phyloP scores from a whole-genome alignment of 2,329 filamentous ascomycete genomes.

The Diaporthe humulicola region DNA sequence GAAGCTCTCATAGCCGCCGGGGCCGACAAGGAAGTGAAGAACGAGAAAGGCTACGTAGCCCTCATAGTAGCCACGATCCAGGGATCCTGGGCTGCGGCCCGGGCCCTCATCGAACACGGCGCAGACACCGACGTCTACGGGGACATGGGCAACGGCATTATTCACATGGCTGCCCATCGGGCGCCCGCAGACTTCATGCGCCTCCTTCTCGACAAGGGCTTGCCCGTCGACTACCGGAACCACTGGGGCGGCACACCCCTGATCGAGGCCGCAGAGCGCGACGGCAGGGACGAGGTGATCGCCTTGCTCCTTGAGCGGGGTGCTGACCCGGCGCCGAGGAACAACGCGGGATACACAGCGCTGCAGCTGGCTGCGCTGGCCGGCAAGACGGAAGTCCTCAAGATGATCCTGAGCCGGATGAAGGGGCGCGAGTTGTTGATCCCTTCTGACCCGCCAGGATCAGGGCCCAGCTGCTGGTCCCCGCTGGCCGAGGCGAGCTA shows the following conservation, averaged over 20 bases:
- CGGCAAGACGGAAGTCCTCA: neutral
- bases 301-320: neutral
- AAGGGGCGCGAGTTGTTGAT: neutral
- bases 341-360: conserved; percentile 1
- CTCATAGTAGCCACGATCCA: neutral
- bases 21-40: neutral
- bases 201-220: neutral
- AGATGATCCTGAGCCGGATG: conserved; percentile 1
- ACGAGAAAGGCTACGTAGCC: neutral
- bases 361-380: neutral
- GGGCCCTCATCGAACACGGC: neutral
- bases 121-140: conserved; percentile 9
- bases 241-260: conserved; percentile 2
- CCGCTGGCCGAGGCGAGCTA: conserved; percentile 13
- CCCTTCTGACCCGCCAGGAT: neutral
- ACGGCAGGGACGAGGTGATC: neutral
- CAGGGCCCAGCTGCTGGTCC: neutral
- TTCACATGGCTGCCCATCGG: conserved; percentile 14
- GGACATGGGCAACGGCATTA: conserved; percentile 15
- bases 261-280: conserved; percentile 2
- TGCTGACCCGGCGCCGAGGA: neutral
- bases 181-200: neutral
- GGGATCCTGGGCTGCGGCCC: conserved; percentile 1
- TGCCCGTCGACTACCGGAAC: conserved; percentile 3
- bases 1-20: neutral